These are phyloP conservation scores for Westerdykella aurantiaca DNA, from an alignment of 2,329 filamentous ascomycete genomes.

Conservation along the genomic window DNA sequence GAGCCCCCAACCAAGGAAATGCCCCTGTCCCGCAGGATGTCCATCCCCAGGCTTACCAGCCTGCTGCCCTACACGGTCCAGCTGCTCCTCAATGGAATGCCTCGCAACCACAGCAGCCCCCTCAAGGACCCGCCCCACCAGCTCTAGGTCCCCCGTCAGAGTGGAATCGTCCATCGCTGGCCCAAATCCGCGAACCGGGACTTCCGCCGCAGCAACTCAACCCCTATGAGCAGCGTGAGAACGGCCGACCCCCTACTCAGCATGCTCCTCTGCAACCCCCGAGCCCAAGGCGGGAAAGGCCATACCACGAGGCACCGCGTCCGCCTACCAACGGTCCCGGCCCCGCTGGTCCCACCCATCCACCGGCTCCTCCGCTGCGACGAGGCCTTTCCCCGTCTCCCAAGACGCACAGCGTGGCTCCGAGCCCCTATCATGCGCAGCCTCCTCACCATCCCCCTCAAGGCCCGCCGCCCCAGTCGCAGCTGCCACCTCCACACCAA, in stretches of 20 bases:
- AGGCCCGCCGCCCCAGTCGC: slow-evolving; percentile 45
- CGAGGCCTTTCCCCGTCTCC: slow-evolving; percentile 54
- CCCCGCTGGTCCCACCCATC: slow-evolving; percentile 39
- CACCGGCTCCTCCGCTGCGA: slow-evolving; percentile 41
- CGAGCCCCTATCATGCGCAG: slow-evolving; percentile 45
- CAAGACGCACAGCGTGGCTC: slow-evolving; percentile 50
- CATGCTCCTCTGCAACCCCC: slow-evolving; percentile 62
- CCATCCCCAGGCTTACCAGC: slow-evolving; percentile 89
- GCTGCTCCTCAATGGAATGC: slow-evolving; percentile 86
- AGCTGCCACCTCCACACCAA: slow-evolving; percentile 27
- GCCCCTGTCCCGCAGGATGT: slow-evolving; percentile 93
- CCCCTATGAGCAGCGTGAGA: slow-evolving; percentile 74
- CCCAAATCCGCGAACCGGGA: slow-evolving; percentile 64
- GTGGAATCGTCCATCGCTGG: slow-evolving; percentile 56
- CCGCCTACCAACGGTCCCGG: slow-evolving; percentile 42
- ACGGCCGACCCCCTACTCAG: slow-evolving; percentile 61
- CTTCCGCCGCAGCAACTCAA: slow-evolving; percentile 68
- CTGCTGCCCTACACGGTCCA: slow-evolving; percentile 72
- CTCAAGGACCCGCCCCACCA: slow-evolving; percentile 59
- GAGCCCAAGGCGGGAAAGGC: slow-evolving; percentile 69
- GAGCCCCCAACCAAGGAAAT: slow-evolving; percentile 63
- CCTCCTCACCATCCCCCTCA: slow-evolving; percentile 47
- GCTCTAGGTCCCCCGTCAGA: slow-evolving; percentile 46
- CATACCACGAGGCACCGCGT: slow-evolving; percentile 62
- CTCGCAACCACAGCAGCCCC: slow-evolving; percentile 60